These are phyloP conservation scores for Kodamaea jinghongensis DNA, from an alignment of 805 yeast species.

Conservation along the genomic window DNA sequence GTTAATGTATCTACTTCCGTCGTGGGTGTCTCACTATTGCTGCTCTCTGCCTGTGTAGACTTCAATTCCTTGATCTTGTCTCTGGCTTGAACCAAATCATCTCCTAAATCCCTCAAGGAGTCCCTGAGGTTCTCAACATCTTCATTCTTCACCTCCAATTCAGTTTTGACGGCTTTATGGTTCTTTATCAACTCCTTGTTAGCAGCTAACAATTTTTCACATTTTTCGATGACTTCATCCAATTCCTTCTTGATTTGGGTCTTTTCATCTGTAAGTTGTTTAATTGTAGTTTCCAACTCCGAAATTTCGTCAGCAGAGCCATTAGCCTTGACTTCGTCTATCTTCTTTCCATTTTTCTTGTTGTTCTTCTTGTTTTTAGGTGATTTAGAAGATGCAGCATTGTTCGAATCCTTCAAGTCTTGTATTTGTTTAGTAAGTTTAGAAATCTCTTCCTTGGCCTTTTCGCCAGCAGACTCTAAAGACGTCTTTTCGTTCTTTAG, in stretches of 20 bases:
- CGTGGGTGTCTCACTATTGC: too few relatives aligned
- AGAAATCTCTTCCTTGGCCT: slow-evolving; percentile 5
- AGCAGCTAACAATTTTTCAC: slow-evolving; percentile 13
- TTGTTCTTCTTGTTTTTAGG: slow-evolving; percentile 3
- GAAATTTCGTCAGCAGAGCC: background rate
- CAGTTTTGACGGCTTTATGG: slow-evolving; percentile 19
- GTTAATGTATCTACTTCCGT: slow-evolving; percentile 10
- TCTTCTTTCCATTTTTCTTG: slow-evolving; percentile 24
- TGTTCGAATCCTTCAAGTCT: slow-evolving; percentile 7
- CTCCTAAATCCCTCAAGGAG: slow-evolving; percentile 73
- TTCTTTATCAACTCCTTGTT: slow-evolving; percentile 18
- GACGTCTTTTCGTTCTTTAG: background rate
- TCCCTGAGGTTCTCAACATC: slow-evolving; percentile 73
- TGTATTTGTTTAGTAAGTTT: slow-evolving; percentile 2
- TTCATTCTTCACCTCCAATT: slow-evolving; percentile 44
- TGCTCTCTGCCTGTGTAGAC: slow-evolving; percentile 1
- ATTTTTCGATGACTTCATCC: slow-evolving; percentile 15
- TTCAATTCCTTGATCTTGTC: slow-evolving; percentile 49
- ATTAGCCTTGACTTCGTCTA: slow-evolving; percentile 20
- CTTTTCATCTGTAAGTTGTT: slow-evolving; percentile 5
- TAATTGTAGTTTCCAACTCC: slow-evolving; percentile 1
- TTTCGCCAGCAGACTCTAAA: background rate
- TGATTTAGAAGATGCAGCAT: background rate
- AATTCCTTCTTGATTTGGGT: slow-evolving; percentile 4
- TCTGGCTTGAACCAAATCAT: slow-evolving; percentile 70